These are phyloP conservation scores for Diaporthe citri DNA, from an alignment of 2,329 filamentous ascomycete species.

Conservation along the genomic window DNA sequence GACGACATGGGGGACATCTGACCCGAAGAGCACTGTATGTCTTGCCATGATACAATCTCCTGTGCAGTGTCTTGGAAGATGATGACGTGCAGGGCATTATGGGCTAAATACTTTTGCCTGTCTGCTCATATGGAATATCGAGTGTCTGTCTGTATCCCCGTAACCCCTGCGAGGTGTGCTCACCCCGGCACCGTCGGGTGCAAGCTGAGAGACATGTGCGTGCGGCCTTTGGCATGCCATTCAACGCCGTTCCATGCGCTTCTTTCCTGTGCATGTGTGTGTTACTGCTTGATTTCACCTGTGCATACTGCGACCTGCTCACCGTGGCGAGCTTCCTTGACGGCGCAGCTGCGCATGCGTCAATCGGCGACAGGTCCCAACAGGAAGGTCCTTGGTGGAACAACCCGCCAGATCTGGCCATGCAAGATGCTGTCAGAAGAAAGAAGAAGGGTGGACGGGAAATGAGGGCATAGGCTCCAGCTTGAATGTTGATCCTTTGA, in stretches of 20 bases:
- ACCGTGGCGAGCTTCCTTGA: background rate
- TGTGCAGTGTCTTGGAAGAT: background rate
- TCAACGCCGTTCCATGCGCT: background rate
- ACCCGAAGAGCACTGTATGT: background rate
- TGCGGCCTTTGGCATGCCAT: background rate
- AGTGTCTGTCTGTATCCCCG: background rate
- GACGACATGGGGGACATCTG: background rate
- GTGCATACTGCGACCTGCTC: background rate
- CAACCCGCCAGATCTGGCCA: background rate
- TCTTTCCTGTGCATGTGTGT: background rate
- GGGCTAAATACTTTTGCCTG: background rate
- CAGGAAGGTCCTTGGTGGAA: background rate
- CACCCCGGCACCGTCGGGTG: background rate
- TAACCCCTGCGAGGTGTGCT: background rate
- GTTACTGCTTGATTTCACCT: background rate
- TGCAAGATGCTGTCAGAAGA: background rate
- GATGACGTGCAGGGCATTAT: background rate
- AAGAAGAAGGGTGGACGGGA: background rate
- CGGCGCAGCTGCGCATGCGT: background rate
- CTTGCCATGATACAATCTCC: background rate
- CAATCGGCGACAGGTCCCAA: background rate
- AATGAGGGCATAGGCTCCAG: background rate
- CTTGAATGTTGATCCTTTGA: slow-evolving; percentile 1
- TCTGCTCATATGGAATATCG: background rate
- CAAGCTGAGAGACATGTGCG: background rate